Evolutionary conservation across 192 early-diverging fungal species (phyloP).

Genomic region (Coemansia sp.): DNA sequence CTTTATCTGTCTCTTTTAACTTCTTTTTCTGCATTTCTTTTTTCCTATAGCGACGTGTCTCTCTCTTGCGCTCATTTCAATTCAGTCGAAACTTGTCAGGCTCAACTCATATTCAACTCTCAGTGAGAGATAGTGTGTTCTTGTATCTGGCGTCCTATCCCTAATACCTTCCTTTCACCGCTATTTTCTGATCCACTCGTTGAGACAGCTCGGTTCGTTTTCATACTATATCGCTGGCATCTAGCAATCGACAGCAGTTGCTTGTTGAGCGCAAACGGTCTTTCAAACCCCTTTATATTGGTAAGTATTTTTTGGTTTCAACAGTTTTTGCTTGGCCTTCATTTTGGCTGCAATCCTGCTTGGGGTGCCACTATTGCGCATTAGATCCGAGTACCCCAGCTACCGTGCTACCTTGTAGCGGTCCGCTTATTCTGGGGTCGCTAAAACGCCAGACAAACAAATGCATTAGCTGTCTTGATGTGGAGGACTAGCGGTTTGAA

Average conservation of each 20-base stretch:
- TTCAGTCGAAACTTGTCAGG: not conserved
- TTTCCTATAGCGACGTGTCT: not conserved
- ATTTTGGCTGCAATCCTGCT: not conserved
- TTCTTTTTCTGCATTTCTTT: not conserved
- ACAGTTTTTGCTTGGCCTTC: not conserved
- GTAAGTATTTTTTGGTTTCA: not conserved
- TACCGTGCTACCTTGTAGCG: not conserved
- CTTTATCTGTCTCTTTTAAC: not conserved
- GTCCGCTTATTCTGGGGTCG: not conserved
- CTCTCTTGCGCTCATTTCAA: constrained; percentile 5
- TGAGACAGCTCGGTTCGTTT: not conserved
- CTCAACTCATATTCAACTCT: not conserved
- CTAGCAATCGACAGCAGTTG: not conserved
- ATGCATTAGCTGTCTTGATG: not conserved
- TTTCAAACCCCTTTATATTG: not conserved
- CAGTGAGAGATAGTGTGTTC: not conserved
- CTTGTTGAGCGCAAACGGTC: not conserved
- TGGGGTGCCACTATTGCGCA: not conserved
- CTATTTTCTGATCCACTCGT: not conserved
- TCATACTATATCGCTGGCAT: not conserved
- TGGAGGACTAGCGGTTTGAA: not conserved
- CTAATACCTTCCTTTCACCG: not conserved
- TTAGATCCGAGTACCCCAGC: not conserved
- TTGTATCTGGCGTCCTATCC: not conserved
- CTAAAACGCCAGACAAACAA: constrained; percentile 6